Base-by-base conservation (phyloP, 352 stramenopile species). In the Thraustochytrium striatum region DNA sequence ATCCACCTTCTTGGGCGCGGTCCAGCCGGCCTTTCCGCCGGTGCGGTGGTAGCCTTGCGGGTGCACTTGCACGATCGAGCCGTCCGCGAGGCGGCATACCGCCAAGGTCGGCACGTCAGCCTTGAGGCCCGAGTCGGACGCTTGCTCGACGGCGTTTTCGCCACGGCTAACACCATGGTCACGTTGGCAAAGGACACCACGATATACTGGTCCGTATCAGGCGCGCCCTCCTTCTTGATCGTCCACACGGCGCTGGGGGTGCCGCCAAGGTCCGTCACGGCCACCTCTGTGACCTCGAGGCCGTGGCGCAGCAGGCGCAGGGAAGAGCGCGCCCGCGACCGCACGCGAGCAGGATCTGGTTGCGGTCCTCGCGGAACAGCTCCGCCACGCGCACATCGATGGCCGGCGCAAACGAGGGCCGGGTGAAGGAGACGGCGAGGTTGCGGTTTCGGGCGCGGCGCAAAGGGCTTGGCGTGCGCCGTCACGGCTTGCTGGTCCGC, bases 131-230 rank as follows among this genome's bases (percentile, higher is more conserved):
- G 89, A 94, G 61, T 97, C 92, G 30, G 90, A 93, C 30, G 99
- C 94, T 86, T 99, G 94, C 85, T 99, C 95, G 0, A 99, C 95
- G 1, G 90, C 19, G 41, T 98, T 41, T 98, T 95, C 19, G 95
- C 95, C 50, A 99, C 93, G 69, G 85, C 89, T 8, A 99, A 86
- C 16, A 99, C 96, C 33, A 99, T 89, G 21, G 96, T 99, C 47
- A 95, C 95, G 82, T 99, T 97, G 79, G 96, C 93, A 86, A 99
- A 99, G 58, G 92, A 98, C n/a, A 99, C 96, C 16, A 99, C 93
- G 83, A 99, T 99, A 83, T 97, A 99, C 82, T 68, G 41, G 69
- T 86, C 69, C 11, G 39, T 39, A 5, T 83, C 3, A 2, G 28
- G 13, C 32, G 13, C 39, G 19, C 47, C 21, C 58, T 91, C 91